Base-by-base conservation (phyloP, 1,284 basidiomycete genomes). In the Puccinia hordei region DNA sequence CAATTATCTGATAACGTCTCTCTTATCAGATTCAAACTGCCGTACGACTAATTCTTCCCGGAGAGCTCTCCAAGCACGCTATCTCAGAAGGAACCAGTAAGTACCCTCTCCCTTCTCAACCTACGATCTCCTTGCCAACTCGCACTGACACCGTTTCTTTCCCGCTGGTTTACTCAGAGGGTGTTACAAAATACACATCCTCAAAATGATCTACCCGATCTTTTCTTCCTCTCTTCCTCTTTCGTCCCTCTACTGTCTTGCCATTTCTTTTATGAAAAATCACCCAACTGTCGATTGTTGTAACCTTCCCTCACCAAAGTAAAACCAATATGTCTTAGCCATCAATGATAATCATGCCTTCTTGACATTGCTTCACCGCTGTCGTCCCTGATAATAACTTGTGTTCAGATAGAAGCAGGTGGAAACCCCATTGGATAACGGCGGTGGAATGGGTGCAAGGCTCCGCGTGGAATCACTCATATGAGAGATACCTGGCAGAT, bases 31-130 rank as follows among this genome's bases (percentile, higher is more conserved):
- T 95, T 85, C 93, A 95, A 87, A 95, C 94, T 69, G 90, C 92
- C 76, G 93, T 95, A 71, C 92, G 93, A 82, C 90, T 96, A 61
- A 95, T 96, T 86, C 91, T 96, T 3, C 93, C 93, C 83, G 92
- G 92, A 87, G 92, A 93, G 87, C 89, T 92, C 63, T 90, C 91
- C 83, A 92, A 92, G 88, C 91, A 92, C 84, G 90, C 91, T 76
- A 92, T 92, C 84, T 91, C 90, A 81, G 91, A 92, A 85, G 91
- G 91, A 81, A 90, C 90, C 72, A 91, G 76, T 78, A 24, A 78
- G 76, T 38, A 19, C 3, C n/a, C n/a, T 69, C 51, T 61, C 33
- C 13, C 41, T 9, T 27, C 13, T 1, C 35, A 4, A n/a, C 33
- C 57, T 38, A 91, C 88, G n/a, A 79, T 84, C 85, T 68, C 2